A percentile compares a stretch with the other conserved stretches of the same genome.
Conservation (phyloP, 2,329 filamentous ascomycete species). For the Penicillium olsonii region DNA sequence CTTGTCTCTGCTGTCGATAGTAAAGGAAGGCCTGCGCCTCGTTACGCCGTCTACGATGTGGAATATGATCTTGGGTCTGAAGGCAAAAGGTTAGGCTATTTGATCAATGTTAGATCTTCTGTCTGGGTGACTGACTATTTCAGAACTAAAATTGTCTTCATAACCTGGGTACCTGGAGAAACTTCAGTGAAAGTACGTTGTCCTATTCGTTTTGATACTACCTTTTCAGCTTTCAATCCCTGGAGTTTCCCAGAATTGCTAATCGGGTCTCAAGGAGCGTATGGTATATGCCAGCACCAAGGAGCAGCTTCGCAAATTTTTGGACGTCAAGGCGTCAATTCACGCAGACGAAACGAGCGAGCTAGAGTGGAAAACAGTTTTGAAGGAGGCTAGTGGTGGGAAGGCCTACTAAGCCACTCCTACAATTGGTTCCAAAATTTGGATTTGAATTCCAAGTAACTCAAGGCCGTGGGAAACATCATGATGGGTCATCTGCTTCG, state of each 20-base stretch:
- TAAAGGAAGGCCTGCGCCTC: constrained; percentile 1
- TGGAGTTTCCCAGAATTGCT: too few relatives aligned
- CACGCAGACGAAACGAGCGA: constrained; percentile 10
- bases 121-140: neutral
- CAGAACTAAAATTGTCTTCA: constrained; percentile 10
- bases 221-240: too few relatives aligned
- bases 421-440: too few relatives aligned
- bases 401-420: too few relatives aligned
- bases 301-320: constrained; percentile 11
- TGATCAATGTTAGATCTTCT: neutral
- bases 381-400: constrained; percentile 12
- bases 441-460: too few relatives aligned
- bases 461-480: constrained; percentile 9
- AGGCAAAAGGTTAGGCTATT: constrained; percentile 2
- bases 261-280: neutral
- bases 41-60: constrained; percentile 19
- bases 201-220: neutral
- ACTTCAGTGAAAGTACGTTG: constrained; percentile 10
- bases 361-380: constrained; percentile 13
- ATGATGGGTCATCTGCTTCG: neutral
- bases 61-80: constrained; percentile 17
- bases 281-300: constrained; percentile 18
- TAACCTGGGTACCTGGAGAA: constrained; percentile 14
- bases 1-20: constrained; percentile 4
- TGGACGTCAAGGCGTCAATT: constrained; percentile 15